Conservation (phyloP, 441 rosid genomes). For the Populus hybrid region DNA sequence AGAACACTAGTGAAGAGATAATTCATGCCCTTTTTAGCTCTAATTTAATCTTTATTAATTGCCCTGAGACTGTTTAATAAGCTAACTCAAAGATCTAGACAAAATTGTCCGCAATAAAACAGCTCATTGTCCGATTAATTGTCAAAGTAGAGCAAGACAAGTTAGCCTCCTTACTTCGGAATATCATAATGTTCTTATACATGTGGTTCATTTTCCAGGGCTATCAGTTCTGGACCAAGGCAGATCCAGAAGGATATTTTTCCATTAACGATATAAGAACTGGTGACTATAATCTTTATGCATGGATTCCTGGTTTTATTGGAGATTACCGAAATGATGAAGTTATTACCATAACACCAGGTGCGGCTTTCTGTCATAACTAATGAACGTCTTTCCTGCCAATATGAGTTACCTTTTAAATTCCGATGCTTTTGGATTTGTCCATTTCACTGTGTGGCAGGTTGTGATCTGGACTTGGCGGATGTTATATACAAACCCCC, state of each 20-base stretch:
- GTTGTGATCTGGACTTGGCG: conserved; percentile 48
- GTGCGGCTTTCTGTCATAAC: conserved; percentile 21
- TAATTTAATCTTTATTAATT: background rate
- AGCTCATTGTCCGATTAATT: background rate
- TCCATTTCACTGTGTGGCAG: conserved; percentile 24
- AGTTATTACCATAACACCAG: conserved; percentile 38
- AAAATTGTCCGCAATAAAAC: background rate
- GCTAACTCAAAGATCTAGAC: background rate
- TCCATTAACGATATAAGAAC: conserved; percentile 33
- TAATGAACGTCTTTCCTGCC: background rate
- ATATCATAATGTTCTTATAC: background rate
- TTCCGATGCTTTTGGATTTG: background rate
- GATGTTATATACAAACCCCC: conserved; percentile 55
- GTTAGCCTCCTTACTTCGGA: background rate
- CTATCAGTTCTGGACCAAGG: conserved; percentile 63
- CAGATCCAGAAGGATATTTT: conserved; percentile 48
- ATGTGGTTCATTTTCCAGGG: conserved; percentile 17
- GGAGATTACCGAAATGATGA: conserved; percentile 49
- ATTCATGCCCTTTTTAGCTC: background rate
- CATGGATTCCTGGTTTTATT: conserved; percentile 60
- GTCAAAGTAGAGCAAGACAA: background rate
- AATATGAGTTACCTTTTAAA: background rate
- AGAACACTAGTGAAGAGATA: too few species aligned
- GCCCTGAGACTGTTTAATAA: background rate
- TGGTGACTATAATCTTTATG: conserved; percentile 48